phyloP scores from a whole-genome alignment of 805 yeast species.

The Suhomyces faveliae region DNA sequence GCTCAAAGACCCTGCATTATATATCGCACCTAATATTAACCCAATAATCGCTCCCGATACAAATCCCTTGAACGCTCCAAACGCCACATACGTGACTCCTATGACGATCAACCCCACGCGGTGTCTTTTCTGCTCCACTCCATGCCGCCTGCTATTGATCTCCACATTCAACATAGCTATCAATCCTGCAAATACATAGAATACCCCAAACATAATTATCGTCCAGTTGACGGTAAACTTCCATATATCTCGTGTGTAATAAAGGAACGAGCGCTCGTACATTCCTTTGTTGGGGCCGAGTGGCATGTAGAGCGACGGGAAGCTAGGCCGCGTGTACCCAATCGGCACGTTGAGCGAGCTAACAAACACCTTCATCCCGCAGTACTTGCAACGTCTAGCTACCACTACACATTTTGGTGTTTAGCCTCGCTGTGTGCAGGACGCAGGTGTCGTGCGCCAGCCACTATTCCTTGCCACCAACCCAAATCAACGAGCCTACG shows the following conservation, averaged over 20 bases:
- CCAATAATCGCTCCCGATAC: constrained; percentile 77
- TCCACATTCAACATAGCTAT: constrained; percentile 45
- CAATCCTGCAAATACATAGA: constrained; percentile 64
- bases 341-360: constrained; percentile 63
- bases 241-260: constrained; percentile 75
- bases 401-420: not conserved
- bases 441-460: not conserved
- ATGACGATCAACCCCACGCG: constrained; percentile 37
- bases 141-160: constrained; percentile 20
- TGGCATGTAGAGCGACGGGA: constrained; percentile 84
- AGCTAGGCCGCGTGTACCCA: constrained; percentile 75
- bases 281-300: constrained; percentile 34
- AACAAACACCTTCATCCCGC: constrained; percentile 31
- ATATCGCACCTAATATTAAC: constrained; percentile 68
- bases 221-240: constrained; percentile 81
- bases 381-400: too few species aligned
- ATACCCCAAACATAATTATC: constrained; percentile 59
- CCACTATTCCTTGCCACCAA: not conserved
- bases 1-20: constrained; percentile 73
- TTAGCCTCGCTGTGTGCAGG: not conserved
- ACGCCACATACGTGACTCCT: constrained; percentile 43
- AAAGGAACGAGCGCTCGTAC: constrained; percentile 57
- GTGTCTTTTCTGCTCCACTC: constrained; percentile 2
- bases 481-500: not conserved
- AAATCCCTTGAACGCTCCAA: constrained; percentile 66